Evolutionary conservation across 768 basidiomycete genomes (phyloP), one percentile per base, ranked within the genome.

Genomic region (Candolleomyces aberdarensis): DNA sequence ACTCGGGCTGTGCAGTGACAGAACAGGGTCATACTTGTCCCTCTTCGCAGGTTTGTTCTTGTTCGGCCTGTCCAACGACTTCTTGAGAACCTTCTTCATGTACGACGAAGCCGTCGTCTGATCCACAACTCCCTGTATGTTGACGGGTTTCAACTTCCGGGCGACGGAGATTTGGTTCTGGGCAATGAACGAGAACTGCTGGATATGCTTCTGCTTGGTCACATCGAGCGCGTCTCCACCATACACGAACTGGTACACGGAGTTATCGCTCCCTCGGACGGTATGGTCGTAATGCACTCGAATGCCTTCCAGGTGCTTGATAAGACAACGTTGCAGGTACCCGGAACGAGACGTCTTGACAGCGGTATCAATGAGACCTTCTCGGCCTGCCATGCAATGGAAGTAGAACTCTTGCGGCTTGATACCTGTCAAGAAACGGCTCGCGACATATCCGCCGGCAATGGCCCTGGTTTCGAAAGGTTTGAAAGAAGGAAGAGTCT

Each of bases 381-480:
- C 97, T 66, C 97, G 86, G 56, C 97, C 97, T 60, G 97, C 97
- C 97, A 99, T 99, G 71, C 97, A 98, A 76, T 99, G 97, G 83
- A 99, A 99, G 78, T 97, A 99, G 76, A 98, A 99, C 73, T 99
- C 97, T 72, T 99, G 97, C 0, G 97, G 97, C 67, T 91, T 92
- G 72, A 99, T 87, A 58, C 97, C 97, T 7, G 97, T 98, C 79
- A 99, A 84, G 83, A 99, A 99, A 40, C 97, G 94, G 72, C 96
- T 97, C 14, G 93, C 95, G 50, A 99, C 92, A 72, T 96, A 99
- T 8, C 97, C 97, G 69, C 97, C 97, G 13, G 97, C 96, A 63
- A 98, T 94, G 5, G 97, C 95, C 62, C 88, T 91, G n/a, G 97
- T 98, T 75, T 98, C 97, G 75, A 98, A 98, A 0, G 96, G 80